phyloP scores from a whole-genome alignment of 2,329 filamentous ascomycete genomes.

The Colletotrichum tropicale region DNA sequence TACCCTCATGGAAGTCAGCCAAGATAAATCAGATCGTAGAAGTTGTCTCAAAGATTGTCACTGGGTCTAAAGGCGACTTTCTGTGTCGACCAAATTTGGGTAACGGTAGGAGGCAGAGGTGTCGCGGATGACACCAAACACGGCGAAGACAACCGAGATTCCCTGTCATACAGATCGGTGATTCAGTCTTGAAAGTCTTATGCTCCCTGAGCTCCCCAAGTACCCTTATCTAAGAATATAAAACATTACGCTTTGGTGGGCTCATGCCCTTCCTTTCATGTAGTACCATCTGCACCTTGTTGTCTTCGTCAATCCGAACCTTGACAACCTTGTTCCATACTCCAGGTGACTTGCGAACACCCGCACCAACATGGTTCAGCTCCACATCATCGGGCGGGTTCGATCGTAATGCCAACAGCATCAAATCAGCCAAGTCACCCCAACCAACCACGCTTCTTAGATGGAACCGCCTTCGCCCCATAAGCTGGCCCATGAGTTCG shows the following conservation, averaged over 20 bases:
- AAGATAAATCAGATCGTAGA: too few species aligned
- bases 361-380: background rate
- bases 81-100: too few species aligned
- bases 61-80: too few species aligned
- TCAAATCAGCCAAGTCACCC: background rate
- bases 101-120: too few species aligned
- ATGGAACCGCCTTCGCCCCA: background rate
- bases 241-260: background rate
- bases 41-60: too few species aligned
- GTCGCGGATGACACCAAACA: too few species aligned
- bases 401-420: background rate
- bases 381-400: background rate
- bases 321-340: background rate
- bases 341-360: background rate
- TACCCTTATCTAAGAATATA: background rate
- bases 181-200: too few species aligned
- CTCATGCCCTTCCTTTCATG: background rate
- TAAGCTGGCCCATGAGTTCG: background rate
- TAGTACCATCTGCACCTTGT: background rate
- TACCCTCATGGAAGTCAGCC: too few species aligned
- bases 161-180: too few species aligned
- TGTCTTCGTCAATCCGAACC: background rate
- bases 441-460: background rate
- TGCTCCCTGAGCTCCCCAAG: too few species aligned
- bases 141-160: too few species aligned